A percentile compares a stretch with the other conserved stretches of the same genome.
Evolutionary conservation across 306 rosid species (phyloP).

Genomic region (cucumber (Cucumis sativus)): DNA sequence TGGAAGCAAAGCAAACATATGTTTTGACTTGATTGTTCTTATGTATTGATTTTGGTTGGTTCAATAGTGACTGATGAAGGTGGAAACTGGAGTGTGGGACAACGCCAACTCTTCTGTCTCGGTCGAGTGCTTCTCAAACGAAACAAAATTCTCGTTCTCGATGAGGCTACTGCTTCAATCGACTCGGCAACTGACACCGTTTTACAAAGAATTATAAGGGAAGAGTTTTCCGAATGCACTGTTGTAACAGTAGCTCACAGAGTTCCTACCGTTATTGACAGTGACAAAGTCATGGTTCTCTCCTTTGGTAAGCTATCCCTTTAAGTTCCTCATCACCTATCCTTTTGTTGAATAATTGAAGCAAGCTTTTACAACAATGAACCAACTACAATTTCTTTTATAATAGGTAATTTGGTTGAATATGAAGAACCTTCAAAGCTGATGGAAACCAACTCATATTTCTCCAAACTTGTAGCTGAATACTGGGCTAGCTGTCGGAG

Average conservation of each 20-base stretch:
- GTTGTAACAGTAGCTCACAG: slow-evolving; percentile 60
- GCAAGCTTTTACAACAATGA: not conserved
- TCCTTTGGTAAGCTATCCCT: slow-evolving; percentile 37
- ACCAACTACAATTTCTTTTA: not conserved
- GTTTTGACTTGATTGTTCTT: not conserved
- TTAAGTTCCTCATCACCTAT: not conserved
- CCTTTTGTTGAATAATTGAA: not conserved
- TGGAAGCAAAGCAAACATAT: not conserved
- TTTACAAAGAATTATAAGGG: slow-evolving; percentile 47
- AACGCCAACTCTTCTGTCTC: slow-evolving; percentile 55
- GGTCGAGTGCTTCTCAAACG: slow-evolving; percentile 66
- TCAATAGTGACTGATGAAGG: slow-evolving; percentile 59
- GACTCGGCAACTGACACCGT: slow-evolving; percentile 62
- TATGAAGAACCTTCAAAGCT: slow-evolving; percentile 62
- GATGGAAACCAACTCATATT: slow-evolving; percentile 45
- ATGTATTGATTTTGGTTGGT: not conserved
- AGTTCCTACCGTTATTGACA: slow-evolving; percentile 68
- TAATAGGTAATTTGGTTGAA: slow-evolving; percentile 59
- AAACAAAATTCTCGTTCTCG: slow-evolving; percentile 58
- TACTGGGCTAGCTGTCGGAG: slow-evolving; percentile 63
- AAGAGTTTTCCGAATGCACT: slow-evolving; percentile 59
- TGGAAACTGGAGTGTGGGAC: slow-evolving; percentile 63
- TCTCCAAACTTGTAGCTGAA: slow-evolving; percentile 67
- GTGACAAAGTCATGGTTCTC: slow-evolving; percentile 69
- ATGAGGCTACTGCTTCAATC: slow-evolving; percentile 79